Percentiles rank a stretch among this genome's conserved stretches.
Conservation (phyloP, 257 asterid genomes). For the Nicotiana paniculata region DNA sequence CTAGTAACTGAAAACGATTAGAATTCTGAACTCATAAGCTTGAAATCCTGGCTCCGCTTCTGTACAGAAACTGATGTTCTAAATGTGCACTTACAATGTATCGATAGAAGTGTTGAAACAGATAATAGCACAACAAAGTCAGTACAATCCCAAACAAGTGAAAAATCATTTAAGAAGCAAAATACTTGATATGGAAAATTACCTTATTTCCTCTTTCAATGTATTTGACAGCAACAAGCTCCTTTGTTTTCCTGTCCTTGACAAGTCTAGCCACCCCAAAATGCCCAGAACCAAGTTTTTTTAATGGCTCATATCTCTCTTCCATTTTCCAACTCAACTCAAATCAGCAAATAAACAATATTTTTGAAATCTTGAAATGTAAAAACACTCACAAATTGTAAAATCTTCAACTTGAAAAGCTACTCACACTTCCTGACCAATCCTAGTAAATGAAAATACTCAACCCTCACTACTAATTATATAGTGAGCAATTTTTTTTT, state of each 20-base stretch:
- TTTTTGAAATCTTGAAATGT: not conserved
- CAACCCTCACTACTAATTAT: not conserved
- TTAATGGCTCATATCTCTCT: conserved; percentile 36
- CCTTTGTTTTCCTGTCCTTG: conserved; percentile 32
- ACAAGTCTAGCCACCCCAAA: conserved; percentile 42
- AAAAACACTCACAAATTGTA: too few relatives aligned
- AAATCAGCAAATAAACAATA: not conserved
- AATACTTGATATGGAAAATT: not conserved
- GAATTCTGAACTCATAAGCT: too few relatives aligned
- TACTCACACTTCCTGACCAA: not conserved
- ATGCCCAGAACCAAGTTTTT: conserved; percentile 39
- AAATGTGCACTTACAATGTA: too few relatives aligned
- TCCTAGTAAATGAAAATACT: not conserved
- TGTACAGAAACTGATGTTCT: too few relatives aligned
- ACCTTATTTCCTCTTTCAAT: conserved; percentile 46
- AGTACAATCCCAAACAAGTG: not conserved
- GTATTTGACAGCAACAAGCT: conserved; percentile 40
- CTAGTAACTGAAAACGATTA: too few relatives aligned
- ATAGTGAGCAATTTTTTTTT: too few relatives aligned
- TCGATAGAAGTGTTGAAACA: too few relatives aligned
- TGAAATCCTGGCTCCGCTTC: too few relatives aligned
- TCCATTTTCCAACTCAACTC: conserved; percentile 17
- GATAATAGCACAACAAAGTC: not conserved
- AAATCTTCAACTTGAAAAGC: too few relatives aligned
- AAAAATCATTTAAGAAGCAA: too few relatives aligned